A percentile compares a stretch with the other conserved stretches of the same genome.
phyloP scores from a whole-genome alignment of 805 yeast genomes.

The Candida ulmi region DNA sequence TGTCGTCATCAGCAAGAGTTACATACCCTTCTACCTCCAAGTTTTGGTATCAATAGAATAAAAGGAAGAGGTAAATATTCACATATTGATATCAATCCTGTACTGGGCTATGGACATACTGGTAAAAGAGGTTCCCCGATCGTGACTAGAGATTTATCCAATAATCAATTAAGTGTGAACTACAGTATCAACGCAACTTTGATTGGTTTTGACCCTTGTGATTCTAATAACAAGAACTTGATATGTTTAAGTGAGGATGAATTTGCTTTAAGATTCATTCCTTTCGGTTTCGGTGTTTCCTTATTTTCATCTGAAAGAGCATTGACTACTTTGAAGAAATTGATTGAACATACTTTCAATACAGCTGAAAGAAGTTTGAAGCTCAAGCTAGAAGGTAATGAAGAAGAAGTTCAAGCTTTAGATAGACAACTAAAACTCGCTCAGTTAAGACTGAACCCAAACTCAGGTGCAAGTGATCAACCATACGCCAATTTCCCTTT shows the following conservation, averaged over 20 bases:
- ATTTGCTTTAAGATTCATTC: conserved; percentile 33
- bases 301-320: conserved; percentile 13
- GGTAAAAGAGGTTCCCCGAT: conserved; percentile 49
- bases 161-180: conserved; percentile 40
- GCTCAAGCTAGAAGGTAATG: conserved; percentile 12
- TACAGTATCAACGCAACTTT: conserved; percentile 54
- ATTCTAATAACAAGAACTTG: conserved; percentile 15
- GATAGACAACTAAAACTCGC: conserved; percentile 14
- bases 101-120: conserved; percentile 44
- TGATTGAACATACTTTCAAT: conserved; percentile 10
- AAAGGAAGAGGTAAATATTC: conserved; percentile 26
- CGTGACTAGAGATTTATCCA: conserved; percentile 43
- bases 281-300: conserved; percentile 30
- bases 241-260: conserved; percentile 30
- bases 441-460: conserved; percentile 10
- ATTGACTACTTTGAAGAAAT: conserved; percentile 6
- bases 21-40: conserved; percentile 36
- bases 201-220: conserved; percentile 37
- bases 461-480: background rate
- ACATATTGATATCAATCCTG: conserved; percentile 25
- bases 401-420: conserved; percentile 11
- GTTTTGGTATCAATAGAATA: conserved; percentile 31
- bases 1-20: conserved; percentile 40
- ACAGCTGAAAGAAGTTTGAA: conserved; percentile 15
- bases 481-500: conserved; percentile 15